Percentiles rank a stretch among this genome's conserved stretches.
Evolutionary conservation across 1,284 basidiomycete genomes (phyloP).

Genomic region (Pseudozyma hubeiensis): DNA sequence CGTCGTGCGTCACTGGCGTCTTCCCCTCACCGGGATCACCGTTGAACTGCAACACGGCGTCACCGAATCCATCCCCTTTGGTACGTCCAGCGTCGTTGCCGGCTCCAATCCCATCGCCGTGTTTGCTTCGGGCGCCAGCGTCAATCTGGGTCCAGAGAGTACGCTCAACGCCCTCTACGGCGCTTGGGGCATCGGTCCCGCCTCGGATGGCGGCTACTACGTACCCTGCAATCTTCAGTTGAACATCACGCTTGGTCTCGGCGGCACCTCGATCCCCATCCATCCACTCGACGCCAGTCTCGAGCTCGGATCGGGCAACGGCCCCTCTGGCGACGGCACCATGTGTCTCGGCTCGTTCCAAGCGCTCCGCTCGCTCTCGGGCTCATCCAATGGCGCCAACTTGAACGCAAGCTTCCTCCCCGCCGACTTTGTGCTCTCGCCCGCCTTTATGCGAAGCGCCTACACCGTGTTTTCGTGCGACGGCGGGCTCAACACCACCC

Average conservation of each 20-base stretch:
- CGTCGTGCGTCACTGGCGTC: slow-evolving; percentile 55
- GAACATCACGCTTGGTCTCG: slow-evolving; percentile 55
- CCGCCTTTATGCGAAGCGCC: slow-evolving; percentile 60
- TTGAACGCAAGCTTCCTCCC: slow-evolving; percentile 41
- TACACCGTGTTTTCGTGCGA: slow-evolving; percentile 61
- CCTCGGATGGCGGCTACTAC: slow-evolving; percentile 58
- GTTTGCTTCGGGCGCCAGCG: slow-evolving; percentile 53
- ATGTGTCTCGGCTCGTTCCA: slow-evolving; percentile 63
- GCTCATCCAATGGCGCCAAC: slow-evolving; percentile 31
- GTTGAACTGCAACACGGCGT: slow-evolving; percentile 42
- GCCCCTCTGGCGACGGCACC: slow-evolving; percentile 23
- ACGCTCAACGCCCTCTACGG: slow-evolving; percentile 61
- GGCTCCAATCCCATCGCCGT: slow-evolving; percentile 48
- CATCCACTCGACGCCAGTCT: slow-evolving; percentile 62
- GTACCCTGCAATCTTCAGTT: slow-evolving; percentile 56
- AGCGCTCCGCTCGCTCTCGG: slow-evolving; percentile 43
- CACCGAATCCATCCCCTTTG: slow-evolving; percentile 38
- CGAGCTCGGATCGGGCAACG: slow-evolving; percentile 23
- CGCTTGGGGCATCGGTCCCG: slow-evolving; percentile 58
- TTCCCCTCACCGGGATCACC: slow-evolving; percentile 42
- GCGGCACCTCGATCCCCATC: slow-evolving; percentile 50
- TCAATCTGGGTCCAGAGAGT: slow-evolving; percentile 51
- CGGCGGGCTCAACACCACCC: slow-evolving; percentile 25
- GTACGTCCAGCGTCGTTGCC: slow-evolving; percentile 36
- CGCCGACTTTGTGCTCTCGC: slow-evolving; percentile 60